Base-by-base conservation (phyloP, 768 basidiomycete genomes). In the Suillus hirtellus region DNA sequence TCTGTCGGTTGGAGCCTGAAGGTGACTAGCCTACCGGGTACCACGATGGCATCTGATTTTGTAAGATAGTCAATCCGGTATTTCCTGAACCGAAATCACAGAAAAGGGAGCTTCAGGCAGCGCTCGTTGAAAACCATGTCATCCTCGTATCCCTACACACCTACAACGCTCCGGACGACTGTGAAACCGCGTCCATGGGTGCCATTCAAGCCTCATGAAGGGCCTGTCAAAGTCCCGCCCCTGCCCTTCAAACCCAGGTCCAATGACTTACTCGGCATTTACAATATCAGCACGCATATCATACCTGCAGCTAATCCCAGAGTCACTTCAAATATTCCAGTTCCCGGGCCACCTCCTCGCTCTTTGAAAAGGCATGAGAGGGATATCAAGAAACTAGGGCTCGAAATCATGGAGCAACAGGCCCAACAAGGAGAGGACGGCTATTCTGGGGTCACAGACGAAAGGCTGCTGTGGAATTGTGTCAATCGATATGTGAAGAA, bases 401-500 rank as follows among this genome's bases (percentile, higher is more conserved):
- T 67, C 35, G 68, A 75, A 53, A 64, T 71, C 6, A 59, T 67
- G 31, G 65, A 66, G 60, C 65, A 60, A 5, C 67, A 69, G 42
- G 17, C 9, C 0, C 52, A 24, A 3, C 67, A 70, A 38, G 61
- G 59, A 4, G 17, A 64, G 24, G 70, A 67, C n/a, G 65, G 42
- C 21, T 59, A 70, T 17, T 54, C 14, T 7, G 63, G 58, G 0
- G n/a, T 42, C 15, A 64, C 54, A 5, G 73, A 69, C 52, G 62
- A 66, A 61, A 76, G 65, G 62, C 69, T 84, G 6, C 73, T 93
- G 60, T 93, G 90, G 89, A 87, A 84, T 60, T 87, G 84, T 59
- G 71, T 88, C 42, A 92, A 94, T 69, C 84, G 92, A 44, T 93
- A 89, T 72, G 82, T 83, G 31, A 79, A 78, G 66, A 42, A 40